Base-by-base conservation (phyloP, 202 grass and related monocot species). In the Dendrocalamus latiflorus region DNA sequence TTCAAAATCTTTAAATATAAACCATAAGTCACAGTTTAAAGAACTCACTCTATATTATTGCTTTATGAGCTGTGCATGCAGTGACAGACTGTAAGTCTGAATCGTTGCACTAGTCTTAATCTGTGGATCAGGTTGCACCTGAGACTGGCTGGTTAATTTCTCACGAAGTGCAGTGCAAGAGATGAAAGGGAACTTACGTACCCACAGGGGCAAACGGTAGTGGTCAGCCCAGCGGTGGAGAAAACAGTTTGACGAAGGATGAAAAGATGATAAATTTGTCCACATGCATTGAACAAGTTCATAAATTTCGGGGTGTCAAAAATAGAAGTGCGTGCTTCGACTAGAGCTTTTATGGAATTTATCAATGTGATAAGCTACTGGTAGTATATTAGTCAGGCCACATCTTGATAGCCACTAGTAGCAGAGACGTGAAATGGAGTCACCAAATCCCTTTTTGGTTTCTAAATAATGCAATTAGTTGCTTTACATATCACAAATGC, bases 351-450 rank as follows among this genome's bases (percentile, higher is more conserved):
- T n/a, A 55, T 72, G 17, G 68, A 8, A 73, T 21, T n/a, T n/a
- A n/a, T 56, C 70, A 54, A 76, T 20, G 38, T 65, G 87, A 89
- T 81, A 81, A 77, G 87, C 66, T 56, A 49, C n/a, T n/a, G n/a
- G n/a, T 85, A 49, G 55, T n/a, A n/a, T 50, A 69, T 14, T 78
- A 86, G 83, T 36, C 65, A 53, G 73, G 83, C 73, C 83, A 86
- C 88, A 70, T 89, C 88, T 82, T 25, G 76, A 72, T 82, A 82
- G 83, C 77, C 18, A n/a, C n/a, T n/a, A n/a, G n/a, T n/a, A n/a
- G n/a, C n/a, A n/a, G n/a, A 71, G 55, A 38, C n/a, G n/a, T n/a
- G n/a, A n/a, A 34, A 75, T 44, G 36, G 70, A 70, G 57, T 41
- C 58, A 77, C 25, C 72, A 25, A 37, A 63, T 57, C 68, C 21